Conservation (phyloP, 306 rosid genomes). For the Astragalus membranaceus region DNA sequence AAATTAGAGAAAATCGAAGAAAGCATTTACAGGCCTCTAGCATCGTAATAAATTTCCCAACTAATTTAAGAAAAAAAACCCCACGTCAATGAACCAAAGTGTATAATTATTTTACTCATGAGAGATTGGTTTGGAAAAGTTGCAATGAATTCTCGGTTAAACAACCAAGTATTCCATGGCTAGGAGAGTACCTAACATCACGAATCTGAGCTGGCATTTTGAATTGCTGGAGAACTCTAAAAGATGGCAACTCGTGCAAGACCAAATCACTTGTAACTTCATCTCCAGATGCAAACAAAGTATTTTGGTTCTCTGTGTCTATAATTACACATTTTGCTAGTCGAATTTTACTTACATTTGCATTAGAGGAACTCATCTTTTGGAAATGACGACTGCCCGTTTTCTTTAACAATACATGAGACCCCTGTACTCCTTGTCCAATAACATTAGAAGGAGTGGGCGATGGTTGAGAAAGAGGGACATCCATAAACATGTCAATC, state of each 20-base stretch:
- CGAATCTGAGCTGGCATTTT: conserved; percentile 43
- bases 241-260: conserved; percentile 76
- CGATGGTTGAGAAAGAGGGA: conserved; percentile 37
- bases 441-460: conserved; percentile 38
- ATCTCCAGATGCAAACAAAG: conserved; percentile 60
- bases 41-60: not conserved
- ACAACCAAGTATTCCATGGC: conserved; percentile 55
- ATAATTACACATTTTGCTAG: conserved; percentile 63
- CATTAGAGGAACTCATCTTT: conserved; percentile 43
- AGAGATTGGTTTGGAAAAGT: conserved; percentile 38
- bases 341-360: conserved; percentile 50
- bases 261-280: conserved; percentile 45
- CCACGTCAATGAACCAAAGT: not conserved
- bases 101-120: conserved; percentile 27
- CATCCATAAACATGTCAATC: conserved; percentile 38
- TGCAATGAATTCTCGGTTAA: conserved; percentile 54
- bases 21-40: not conserved
- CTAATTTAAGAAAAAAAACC: not conserved
- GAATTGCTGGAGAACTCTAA: conserved; percentile 48
- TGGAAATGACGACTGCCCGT: conserved; percentile 25
- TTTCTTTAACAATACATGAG: conserved; percentile 51
- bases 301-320: conserved; percentile 26
- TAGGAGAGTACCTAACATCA: conserved; percentile 60
- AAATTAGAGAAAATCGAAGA: not conserved
- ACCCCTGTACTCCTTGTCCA: conserved; percentile 63